Base-by-base conservation (phyloP, 108 stramenopile species). In the Conticribra guillardii region DNA sequence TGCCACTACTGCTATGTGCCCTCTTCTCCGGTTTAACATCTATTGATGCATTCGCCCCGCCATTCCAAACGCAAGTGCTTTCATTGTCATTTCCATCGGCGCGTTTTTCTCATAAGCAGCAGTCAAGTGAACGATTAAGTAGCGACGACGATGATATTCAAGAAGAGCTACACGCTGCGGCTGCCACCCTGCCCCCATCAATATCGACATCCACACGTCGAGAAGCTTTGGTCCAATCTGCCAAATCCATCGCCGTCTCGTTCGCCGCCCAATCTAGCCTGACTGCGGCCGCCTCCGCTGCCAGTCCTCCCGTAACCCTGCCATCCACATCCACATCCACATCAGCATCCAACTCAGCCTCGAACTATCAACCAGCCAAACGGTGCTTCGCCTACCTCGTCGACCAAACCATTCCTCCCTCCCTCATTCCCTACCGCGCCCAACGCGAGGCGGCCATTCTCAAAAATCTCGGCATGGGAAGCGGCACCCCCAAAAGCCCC, bases 331-430 rank as follows among this genome's bases (percentile, higher is more conserved):
- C 37, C 37, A 9, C 8, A 9, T 41, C 37, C 8, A 5, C 37
- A 5, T 41, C 11, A 9, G 8, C 37, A 9, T 41, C 37, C 37
- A 11, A 5, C 37, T 5, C 37, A 41, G 37, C 37, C 37, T n/a
- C n/a, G n/a, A n/a, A 41, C 37, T 11, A 11, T 41, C 37, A 41
- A 41, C 8, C 37, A 5, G 37, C 37, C 37, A 41, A 41, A 11
- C 87, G 91, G 16, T 76, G 87, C n/a, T 80, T 77, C 11, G 85
- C 88, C 26, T 94, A 91, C 76, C 85, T 84, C 17, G 87, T 94
- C 11, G 92, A 94, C 62, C 78, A 85, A 9, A 94, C 89, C 52
- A 85, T 88, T 45, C 93, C 93, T 11, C 93, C 93, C 18, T 84
- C 89, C 0, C 71, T 91, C 26, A 63, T 94, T 17, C 88, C 90